Conservation (phyloP, 202 grass and related monocot genomes). For the Cymbopogon flexuosus region DNA sequence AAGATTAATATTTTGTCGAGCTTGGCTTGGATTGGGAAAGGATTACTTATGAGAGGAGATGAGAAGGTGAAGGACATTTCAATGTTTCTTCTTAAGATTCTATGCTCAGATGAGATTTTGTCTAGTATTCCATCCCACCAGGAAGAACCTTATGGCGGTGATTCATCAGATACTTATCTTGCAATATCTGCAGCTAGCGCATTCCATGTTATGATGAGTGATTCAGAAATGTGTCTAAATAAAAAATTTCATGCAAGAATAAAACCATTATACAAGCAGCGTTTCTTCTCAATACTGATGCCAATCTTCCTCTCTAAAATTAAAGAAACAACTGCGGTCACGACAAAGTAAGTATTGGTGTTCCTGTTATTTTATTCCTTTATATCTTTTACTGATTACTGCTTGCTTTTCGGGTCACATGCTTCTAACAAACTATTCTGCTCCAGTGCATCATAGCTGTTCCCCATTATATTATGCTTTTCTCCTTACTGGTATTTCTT, state of each 20-base stretch:
- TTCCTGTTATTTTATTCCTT: conserved; percentile 7
- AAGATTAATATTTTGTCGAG: conserved; percentile 48
- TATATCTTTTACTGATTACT: background rate
- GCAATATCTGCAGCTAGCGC: conserved; percentile 65
- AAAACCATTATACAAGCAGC: conserved; percentile 95
- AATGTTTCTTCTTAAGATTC: conserved; percentile 69
- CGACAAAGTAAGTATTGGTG: conserved; percentile 48
- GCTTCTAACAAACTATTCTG: conserved; percentile 11
- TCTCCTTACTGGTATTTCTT: background rate
- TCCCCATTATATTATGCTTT: conserved; percentile 13
- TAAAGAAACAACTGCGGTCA: conserved; percentile 44
- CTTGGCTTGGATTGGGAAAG: conserved; percentile 86
- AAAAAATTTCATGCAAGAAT: conserved; percentile 87
- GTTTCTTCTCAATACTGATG: conserved; percentile 79
- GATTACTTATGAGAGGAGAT: conserved; percentile 92
- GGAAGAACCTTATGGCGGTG: conserved; percentile 19
- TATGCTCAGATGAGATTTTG: conserved; percentile 43
- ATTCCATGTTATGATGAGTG: conserved; percentile 82
- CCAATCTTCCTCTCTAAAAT: conserved; percentile 77
- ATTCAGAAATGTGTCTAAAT: conserved; percentile 85
- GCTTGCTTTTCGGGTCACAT: conserved; percentile 8
- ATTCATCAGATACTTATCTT: conserved; percentile 37
- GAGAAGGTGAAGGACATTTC: conserved; percentile 82
- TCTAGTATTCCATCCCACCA: background rate
- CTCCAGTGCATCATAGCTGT: background rate